A percentile compares a stretch with the other conserved stretches of the same genome.
Conservation (phyloP, 1,139 yeast species). For the Eremothecium coryli region DNA sequence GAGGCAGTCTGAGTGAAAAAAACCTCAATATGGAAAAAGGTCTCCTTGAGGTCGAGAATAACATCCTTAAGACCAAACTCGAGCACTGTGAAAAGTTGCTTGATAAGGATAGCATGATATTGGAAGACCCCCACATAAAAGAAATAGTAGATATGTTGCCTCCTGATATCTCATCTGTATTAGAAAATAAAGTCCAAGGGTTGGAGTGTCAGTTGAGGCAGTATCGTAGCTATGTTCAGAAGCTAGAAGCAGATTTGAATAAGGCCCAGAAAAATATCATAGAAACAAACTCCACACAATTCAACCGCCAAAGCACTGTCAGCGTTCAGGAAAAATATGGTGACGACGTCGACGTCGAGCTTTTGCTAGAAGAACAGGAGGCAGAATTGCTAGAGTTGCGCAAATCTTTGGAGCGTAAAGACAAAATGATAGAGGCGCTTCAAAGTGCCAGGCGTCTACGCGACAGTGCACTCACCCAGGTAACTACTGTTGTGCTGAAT, state of each 20-base stretch:
- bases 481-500: slow-evolving; percentile 2
- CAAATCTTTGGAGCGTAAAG: slow-evolving; percentile 57
- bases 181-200: slow-evolving; percentile 24
- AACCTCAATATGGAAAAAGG: slow-evolving; percentile 6
- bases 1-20: slow-evolving; percentile 2
- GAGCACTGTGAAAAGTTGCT: slow-evolving; percentile 28
- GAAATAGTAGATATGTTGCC: slow-evolving; percentile 26
- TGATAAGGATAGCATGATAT: slow-evolving; percentile 18
- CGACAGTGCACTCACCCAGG: slow-evolving; percentile 33
- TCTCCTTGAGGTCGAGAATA: slow-evolving; percentile 18
- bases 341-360: slow-evolving; percentile 14
- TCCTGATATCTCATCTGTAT: slow-evolving; percentile 20
- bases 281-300: slow-evolving; percentile 26
- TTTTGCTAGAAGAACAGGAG: slow-evolving; percentile 47
- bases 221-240: slow-evolving; percentile 16
- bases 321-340: slow-evolving; percentile 3
- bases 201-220: slow-evolving; percentile 22
- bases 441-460: slow-evolving; percentile 50
- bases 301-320: slow-evolving; percentile 4
- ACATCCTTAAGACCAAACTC: slow-evolving; percentile 30
- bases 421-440: slow-evolving; percentile 67
- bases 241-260: slow-evolving; percentile 15
- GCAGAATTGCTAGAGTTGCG: slow-evolving; percentile 62
- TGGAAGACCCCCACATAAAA: slow-evolving; percentile 21
- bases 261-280: slow-evolving; percentile 11